These are phyloP conservation scores for Beauveria varroae DNA, from an alignment of 2,329 filamentous ascomycete genomes.

Conservation along the genomic window DNA sequence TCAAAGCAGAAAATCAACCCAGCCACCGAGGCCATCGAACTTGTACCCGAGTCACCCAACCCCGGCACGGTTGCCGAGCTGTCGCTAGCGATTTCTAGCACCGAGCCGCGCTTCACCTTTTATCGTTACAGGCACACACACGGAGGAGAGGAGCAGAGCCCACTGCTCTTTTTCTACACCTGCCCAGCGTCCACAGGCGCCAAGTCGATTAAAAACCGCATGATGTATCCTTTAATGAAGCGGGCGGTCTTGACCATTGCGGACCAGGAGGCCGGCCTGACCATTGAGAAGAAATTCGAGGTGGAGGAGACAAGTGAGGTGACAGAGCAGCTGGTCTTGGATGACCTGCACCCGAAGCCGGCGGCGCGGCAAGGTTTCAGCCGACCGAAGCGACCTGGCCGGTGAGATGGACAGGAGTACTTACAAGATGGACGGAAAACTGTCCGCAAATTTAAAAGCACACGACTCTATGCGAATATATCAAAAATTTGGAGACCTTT, in stretches of 20 bases:
- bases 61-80: constrained; percentile 52
- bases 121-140: constrained; percentile 59
- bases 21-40: constrained; percentile 59
- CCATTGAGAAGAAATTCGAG: constrained; percentile 63
- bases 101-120: constrained; percentile 71
- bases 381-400: constrained; percentile 71
- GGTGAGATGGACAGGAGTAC: constrained; percentile 28
- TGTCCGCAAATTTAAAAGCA: background rate
- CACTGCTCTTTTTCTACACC: constrained; percentile 75
- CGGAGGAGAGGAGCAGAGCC: constrained; percentile 42
- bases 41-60: constrained; percentile 46
- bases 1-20: constrained; percentile 60
- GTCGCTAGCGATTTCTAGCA: constrained; percentile 50
- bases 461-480: background rate
- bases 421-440: background rate
- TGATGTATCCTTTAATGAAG: constrained; percentile 73
- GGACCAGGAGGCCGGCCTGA: constrained; percentile 55
- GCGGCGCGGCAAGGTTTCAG: constrained; percentile 63
- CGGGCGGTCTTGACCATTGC: constrained; percentile 59
- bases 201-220: constrained; percentile 71
- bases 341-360: constrained; percentile 61
- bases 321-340: constrained; percentile 55
- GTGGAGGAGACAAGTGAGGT: constrained; percentile 63
- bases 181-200: constrained; percentile 59
- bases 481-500: background rate